Evolutionary conservation across 192 early-diverging fungal species (phyloP).

Genomic region (Dissophora ornata): DNA sequence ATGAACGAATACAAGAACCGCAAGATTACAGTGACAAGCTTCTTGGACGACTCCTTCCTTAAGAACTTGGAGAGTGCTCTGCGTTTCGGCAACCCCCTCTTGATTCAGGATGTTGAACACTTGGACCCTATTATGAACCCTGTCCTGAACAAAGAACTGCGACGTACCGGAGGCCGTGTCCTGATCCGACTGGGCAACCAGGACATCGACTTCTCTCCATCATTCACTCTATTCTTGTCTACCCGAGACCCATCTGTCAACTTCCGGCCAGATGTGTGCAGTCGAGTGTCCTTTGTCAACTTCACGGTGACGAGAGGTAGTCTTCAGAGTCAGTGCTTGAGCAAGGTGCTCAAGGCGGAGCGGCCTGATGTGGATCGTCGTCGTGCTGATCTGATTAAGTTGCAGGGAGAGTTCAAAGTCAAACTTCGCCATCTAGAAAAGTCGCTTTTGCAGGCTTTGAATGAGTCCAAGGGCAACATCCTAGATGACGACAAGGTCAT

Average conservation of each 20-base stretch:
- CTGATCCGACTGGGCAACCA: conserved; percentile 95
- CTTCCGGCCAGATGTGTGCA: conserved; percentile 97
- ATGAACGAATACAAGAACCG: conserved; percentile 85
- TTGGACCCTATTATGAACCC: conserved; percentile 98
- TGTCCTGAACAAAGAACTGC: conserved; percentile 96
- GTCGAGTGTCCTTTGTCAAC: conserved; percentile 99
- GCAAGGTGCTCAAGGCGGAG: conserved; percentile 94
- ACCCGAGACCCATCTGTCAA: conserved; percentile 94
- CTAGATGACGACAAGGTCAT: conserved; percentile 97
- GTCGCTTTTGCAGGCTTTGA: conserved; percentile 91
- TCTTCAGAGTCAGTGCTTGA: conserved; percentile 97
- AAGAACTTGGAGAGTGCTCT: conserved; percentile 98
- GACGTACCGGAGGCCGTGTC: conserved; percentile 95
- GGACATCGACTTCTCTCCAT: conserved; percentile 99
- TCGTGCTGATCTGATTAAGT: conserved; percentile 90
- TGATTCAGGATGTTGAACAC: conserved; percentile 98
- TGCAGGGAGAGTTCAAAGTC: conserved; percentile 97
- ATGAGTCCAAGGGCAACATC: conserved; percentile 95
- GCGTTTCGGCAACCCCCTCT: conserved; percentile 97
- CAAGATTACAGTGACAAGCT: conserved; percentile 94
- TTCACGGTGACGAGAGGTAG: conserved; percentile 97
- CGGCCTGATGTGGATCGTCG: conserved; percentile 95
- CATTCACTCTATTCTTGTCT: conserved; percentile 93
- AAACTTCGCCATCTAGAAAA: conserved; percentile 94
- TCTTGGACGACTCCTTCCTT: conserved; percentile 96